A percentile compares a stretch with the other conserved stretches of the same genome.
Evolutionary conservation across 768 basidiomycete genomes (phyloP).

Genomic region (Pleurotus salmoneostramineus): DNA sequence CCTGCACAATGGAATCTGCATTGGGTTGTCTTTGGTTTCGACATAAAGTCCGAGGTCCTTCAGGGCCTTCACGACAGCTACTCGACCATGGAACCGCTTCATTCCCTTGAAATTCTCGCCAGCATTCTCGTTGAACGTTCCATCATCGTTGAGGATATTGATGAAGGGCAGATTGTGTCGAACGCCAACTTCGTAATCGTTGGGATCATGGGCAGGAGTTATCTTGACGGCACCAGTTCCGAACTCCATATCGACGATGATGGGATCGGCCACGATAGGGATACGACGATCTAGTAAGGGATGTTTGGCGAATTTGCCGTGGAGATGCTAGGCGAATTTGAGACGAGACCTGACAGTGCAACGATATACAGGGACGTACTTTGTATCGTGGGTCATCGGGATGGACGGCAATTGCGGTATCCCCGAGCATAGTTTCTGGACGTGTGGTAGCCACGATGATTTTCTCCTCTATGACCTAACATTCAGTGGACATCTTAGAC

Average conservation of each 20-base stretch:
- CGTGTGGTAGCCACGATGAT: constrained; percentile 96
- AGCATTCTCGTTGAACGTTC: constrained; percentile 89
- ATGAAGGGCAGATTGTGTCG: constrained; percentile 89
- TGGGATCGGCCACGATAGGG: constrained; percentile 83
- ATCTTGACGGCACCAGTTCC: constrained; percentile 99
- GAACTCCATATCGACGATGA: constrained; percentile 92
- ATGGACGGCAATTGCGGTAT: constrained; percentile 96
- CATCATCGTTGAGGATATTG: constrained; percentile 94
- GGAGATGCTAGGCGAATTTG: constrained; percentile 62
- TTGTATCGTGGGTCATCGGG: constrained; percentile 90
- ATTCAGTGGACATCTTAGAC: background rate
- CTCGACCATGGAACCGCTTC: constrained; percentile 94
- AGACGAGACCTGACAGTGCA: background rate
- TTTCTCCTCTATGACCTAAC: constrained; percentile 60
- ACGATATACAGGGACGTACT: constrained; percentile 26
- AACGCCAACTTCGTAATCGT: constrained; percentile 92
- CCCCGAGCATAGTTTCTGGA: constrained; percentile 98
- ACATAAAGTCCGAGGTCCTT: constrained; percentile 83
- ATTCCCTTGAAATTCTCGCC: constrained; percentile 85
- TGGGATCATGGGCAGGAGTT: constrained; percentile 95
- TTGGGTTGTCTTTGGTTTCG: constrained; percentile 93
- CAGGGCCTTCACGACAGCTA: constrained; percentile 76
- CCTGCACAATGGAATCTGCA: constrained; percentile 96
- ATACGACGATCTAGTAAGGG: constrained; percentile 86
- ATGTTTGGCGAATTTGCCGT: constrained; percentile 87